A percentile compares a stretch with the other conserved stretches of the same genome.
Evolutionary conservation across 2,329 filamentous ascomycete species (phyloP).

Genomic region (Zelopaecilomyces penicillatus): DNA sequence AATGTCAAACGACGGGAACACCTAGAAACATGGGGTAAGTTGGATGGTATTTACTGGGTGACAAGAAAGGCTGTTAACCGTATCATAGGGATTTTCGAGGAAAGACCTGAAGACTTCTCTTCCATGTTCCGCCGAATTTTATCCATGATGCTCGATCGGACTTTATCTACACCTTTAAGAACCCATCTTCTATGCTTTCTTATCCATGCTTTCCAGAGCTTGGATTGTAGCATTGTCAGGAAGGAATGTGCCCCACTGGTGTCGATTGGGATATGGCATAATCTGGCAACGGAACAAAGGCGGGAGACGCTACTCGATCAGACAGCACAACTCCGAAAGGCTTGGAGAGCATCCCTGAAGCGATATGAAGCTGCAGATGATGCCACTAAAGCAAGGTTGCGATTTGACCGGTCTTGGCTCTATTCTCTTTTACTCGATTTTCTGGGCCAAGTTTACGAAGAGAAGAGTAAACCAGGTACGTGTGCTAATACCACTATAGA

Average conservation of each 20-base stretch:
- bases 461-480: conserved; percentile 38
- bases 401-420: conserved; percentile 91
- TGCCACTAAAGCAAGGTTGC: conserved; percentile 64
- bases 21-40: conserved; percentile 75
- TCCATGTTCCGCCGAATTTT: conserved; percentile 81
- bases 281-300: conserved; percentile 68
- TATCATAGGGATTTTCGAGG: conserved; percentile 59
- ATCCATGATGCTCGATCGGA: conserved; percentile 71
- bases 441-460: conserved; percentile 60
- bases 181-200: conserved; percentile 84
- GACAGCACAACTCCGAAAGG: conserved; percentile 68
- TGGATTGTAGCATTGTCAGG: conserved; percentile 80
- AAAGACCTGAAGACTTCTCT: conserved; percentile 75
- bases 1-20: conserved; percentile 85
- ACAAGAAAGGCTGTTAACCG: conserved; percentile 11
- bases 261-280: conserved; percentile 93
- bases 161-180: conserved; percentile 57
- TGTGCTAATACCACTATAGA: neutral
- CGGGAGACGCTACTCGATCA: conserved; percentile 67
- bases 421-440: conserved; percentile 82
- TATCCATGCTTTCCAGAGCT: conserved; percentile 84
- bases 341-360: conserved; percentile 82
- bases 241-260: conserved; percentile 96
- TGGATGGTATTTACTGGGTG: neutral
- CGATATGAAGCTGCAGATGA: conserved; percentile 84